Base-by-base conservation (phyloP, 1,139 yeast genomes). In the Protomyces inundatus region DNA sequence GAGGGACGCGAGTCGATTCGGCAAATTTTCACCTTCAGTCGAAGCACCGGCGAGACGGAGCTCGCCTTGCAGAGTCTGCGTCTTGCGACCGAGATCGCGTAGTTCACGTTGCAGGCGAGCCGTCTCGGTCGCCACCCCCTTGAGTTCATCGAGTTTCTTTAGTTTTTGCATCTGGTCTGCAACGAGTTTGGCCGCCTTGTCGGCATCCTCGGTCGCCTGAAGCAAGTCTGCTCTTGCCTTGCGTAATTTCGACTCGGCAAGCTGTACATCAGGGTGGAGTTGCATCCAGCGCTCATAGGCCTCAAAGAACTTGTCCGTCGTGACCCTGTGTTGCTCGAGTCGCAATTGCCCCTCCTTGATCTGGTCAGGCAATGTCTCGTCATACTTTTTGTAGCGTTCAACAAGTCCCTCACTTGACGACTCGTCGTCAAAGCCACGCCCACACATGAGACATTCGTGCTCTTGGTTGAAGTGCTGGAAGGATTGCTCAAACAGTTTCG, bases 1-100 rank as follows among this genome's bases (percentile, higher is more conserved):
- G 54, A 79, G 79, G 6, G 73, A 74, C 55, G 75, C 78, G 66
- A 85, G 84, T 9, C 74, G 70, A 7, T 72, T 73, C 70, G 86
- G 88, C 30, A 88, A 72, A 55, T 85, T 88, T 7, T 79, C 79
- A 0, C 82, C 72, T 3, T 83, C 74, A 23, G 74, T 69, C 6
- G 71, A 56, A 66, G 72, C 66, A 33, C 68, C 67, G 65, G 74
- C 76, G 30, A 75, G 79, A n/a, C 70, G 70, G 40, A 82, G 70
- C 48, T 81, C 82, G 3, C 75, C 75, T 54, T 77, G 74, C 30
- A 68, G 53, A 23, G 67, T 69, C 6, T 66, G 64, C 32, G 73
- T 65, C 45, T 69, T 69, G 5, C 54, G 35, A 33, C 66, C 63
- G 34, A 72, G 66, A 12, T 67, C 68, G 0, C 57, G 61, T 33